Conservation (phyloP, 129 eudicot genomes). For the Oenanthe sinensis region DNA sequence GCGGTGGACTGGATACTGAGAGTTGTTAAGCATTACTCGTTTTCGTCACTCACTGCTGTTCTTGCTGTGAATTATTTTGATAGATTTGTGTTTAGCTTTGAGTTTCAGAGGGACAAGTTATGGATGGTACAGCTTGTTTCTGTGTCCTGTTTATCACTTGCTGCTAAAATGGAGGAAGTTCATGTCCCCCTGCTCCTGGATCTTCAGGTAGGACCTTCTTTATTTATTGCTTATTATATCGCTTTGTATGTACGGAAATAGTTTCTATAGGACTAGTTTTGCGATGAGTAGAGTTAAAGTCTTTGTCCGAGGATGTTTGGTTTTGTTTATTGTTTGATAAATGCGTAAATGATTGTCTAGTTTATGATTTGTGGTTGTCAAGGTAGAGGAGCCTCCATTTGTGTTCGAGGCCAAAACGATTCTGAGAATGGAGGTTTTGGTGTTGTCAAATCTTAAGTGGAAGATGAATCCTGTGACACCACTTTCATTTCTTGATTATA, state of each 20-base stretch:
- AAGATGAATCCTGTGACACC: slow-evolving; percentile 89
- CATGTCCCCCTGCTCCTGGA: slow-evolving; percentile 75
- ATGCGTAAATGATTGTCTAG: neutral
- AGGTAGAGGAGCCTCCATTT: slow-evolving; percentile 73
- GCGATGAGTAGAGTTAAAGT: neutral
- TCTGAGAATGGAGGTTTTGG: slow-evolving; percentile 76
- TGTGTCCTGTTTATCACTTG: slow-evolving; percentile 72
- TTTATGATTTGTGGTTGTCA: slow-evolving; percentile 1
- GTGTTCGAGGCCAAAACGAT: slow-evolving; percentile 71
- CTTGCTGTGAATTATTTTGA: slow-evolving; percentile 72
- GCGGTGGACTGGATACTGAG: slow-evolving; percentile 68
- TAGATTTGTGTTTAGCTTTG: slow-evolving; percentile 39
- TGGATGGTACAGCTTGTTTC: slow-evolving; percentile 78
- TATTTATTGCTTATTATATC: no score
- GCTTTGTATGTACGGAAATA: neutral
- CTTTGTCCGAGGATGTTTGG: neutral
- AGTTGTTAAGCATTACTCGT: slow-evolving; percentile 53
- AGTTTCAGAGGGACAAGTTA: slow-evolving; percentile 43
- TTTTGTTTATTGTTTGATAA: neutral
- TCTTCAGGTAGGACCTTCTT: slow-evolving; percentile 43
- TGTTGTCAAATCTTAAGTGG: slow-evolving; percentile 71
- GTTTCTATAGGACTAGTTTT: neutral
- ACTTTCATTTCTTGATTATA: slow-evolving; percentile 54
- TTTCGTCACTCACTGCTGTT: slow-evolving; percentile 58
- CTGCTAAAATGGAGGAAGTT: slow-evolving; percentile 88